Evolutionary conservation across 179 eudicot species (phyloP).

Genomic region (Nepenthes alata): DNA sequence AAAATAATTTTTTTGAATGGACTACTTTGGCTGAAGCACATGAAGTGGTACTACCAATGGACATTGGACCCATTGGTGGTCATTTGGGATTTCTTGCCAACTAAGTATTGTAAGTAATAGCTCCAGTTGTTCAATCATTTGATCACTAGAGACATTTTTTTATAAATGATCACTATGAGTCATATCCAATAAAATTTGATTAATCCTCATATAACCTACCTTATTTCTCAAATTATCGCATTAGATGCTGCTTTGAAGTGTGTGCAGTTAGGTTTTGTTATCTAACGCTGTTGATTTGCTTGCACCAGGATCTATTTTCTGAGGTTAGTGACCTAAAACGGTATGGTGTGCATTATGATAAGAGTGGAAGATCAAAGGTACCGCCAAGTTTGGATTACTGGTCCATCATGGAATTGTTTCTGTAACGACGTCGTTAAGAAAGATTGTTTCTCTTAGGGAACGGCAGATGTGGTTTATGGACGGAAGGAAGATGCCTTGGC

Average conservation of each 20-base stretch:
- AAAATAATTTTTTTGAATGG: no score
- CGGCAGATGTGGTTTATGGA: constrained; percentile 43
- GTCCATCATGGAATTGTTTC: constrained; percentile 3
- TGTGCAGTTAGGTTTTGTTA: constrained; percentile 34
- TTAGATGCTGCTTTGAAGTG: constrained; percentile 65
- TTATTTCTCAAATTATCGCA: neutral
- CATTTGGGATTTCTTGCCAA: no score
- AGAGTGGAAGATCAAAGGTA: constrained; percentile 83
- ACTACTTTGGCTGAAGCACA: no score
- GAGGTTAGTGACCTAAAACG: constrained; percentile 78
- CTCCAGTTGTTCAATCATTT: no score
- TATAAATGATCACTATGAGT: neutral
- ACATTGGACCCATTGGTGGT: no score
- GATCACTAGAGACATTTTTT: no score
- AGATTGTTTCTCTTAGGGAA: constrained; percentile 26
- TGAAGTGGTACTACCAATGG: no score
- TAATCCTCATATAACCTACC: neutral
- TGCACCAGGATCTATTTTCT: constrained; percentile 75
- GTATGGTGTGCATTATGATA: constrained; percentile 54
- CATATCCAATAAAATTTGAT: neutral
- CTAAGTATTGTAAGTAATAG: no score
- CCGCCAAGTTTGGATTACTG: constrained; percentile 17
- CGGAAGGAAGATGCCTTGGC: constrained; percentile 35
- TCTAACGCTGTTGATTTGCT: constrained; percentile 36
- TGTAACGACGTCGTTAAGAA: constrained; percentile 8